Percentiles rank a stretch among this genome's conserved stretches.
Conservation (phyloP, 345 rosid genomes). For the Geranium rotundifolium region DNA sequence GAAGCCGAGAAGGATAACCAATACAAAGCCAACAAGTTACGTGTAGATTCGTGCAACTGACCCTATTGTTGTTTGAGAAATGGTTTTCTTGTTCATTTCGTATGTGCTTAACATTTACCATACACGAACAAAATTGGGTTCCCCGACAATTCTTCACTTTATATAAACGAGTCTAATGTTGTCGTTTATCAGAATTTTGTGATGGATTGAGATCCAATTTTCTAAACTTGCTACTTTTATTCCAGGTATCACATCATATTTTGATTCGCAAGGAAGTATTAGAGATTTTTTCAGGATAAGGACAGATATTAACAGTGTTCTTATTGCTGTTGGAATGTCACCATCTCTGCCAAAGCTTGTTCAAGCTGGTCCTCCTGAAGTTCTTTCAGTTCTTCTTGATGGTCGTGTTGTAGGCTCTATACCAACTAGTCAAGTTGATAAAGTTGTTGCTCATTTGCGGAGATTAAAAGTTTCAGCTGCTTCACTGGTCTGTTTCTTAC, state of each 20-base stretch:
- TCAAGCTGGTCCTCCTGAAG: constrained; percentile 76
- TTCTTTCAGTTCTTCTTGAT: constrained; percentile 74
- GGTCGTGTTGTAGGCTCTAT: constrained; percentile 77
- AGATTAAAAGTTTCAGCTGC: constrained; percentile 69
- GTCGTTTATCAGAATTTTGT: no score
- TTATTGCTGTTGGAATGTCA: constrained; percentile 71
- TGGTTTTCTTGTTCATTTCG: no score
- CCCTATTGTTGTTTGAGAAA: no score
- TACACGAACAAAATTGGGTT: no score
- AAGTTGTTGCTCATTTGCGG: constrained; percentile 66
- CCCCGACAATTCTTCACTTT: no score
- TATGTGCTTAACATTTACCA: no score
- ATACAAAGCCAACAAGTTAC: no score
- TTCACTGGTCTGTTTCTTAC: constrained; percentile 46
- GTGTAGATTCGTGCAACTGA: no score
- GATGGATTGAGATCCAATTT: background rate
- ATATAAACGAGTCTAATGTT: no score
- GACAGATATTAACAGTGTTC: constrained; percentile 51
- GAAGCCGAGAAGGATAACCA: no score
- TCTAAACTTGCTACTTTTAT: constrained; percentile 4
- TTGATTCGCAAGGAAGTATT: constrained; percentile 57
- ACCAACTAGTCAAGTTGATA: constrained; percentile 39
- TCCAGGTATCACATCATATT: constrained; percentile 76
- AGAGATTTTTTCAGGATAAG: constrained; percentile 63
- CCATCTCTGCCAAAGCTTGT: constrained; percentile 71